Percentiles rank a stretch among this genome's conserved stretches.
Conservation (phyloP, 108 stramenopile genomes). For the Chaetoceros muelleri region DNA sequence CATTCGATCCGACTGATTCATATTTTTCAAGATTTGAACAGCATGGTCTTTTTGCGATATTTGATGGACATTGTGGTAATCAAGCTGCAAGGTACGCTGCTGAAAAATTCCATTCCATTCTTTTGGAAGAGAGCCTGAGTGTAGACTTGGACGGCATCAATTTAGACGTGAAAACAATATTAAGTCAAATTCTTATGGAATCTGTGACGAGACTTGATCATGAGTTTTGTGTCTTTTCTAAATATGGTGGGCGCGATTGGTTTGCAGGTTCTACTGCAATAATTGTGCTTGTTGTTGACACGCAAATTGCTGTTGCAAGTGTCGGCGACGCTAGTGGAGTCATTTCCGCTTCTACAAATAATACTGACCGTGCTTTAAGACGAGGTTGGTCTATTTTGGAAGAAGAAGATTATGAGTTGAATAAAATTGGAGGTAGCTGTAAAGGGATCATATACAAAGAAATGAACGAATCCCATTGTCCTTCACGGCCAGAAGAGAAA, state of each 20-base stretch:
- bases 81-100: constrained; percentile 65
- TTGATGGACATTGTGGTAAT: constrained; percentile 79
- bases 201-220: constrained; percentile 47
- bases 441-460: constrained; percentile 41
- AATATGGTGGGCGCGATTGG: constrained; percentile 59
- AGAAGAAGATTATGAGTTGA: constrained; percentile 9
- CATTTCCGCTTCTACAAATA: constrained; percentile 11
- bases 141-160: neutral
- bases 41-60: constrained; percentile 63
- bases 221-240: constrained; percentile 59
- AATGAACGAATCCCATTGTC: constrained; percentile 54
- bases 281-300: constrained; percentile 45
- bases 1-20: neutral
- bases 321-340: constrained; percentile 72
- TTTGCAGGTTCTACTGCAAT: constrained; percentile 72
- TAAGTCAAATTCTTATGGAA: neutral
- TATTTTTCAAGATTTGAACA: constrained; percentile 13
- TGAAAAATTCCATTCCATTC: constrained; percentile 35
- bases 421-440: constrained; percentile 13
- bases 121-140: constrained; percentile 26
- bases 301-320: constrained; percentile 47
- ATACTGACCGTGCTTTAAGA: constrained; percentile 3
- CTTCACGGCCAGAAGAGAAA: constrained; percentile 40
- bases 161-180: neutral
- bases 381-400: constrained; percentile 16